Evolutionary conservation across 2,329 filamentous ascomycete genomes (phyloP), one percentile per base, ranked within the genome.

Genomic region (Talaromyces sp.): DNA sequence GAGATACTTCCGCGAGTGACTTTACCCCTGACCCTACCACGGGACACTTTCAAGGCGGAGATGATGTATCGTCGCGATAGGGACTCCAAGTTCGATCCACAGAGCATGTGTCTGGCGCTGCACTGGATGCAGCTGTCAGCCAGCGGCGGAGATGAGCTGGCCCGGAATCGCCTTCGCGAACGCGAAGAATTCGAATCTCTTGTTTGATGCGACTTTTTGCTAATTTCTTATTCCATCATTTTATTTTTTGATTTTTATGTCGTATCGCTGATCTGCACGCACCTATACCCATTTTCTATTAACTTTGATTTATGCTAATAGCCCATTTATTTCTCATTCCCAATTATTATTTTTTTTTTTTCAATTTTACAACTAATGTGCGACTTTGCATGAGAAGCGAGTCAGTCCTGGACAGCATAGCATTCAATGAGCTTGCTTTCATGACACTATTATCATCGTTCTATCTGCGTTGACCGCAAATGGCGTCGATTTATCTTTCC

Each of bases 121-220:
- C 94, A 98, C 81, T 98, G 94, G 93, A 97, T 98, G 93, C 92
- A 94, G 79, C 83, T 91, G 69, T 93, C 91, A 43, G 90, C 92
- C 71, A 85, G 86, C 63, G 93, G 93, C n/a, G 93, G 93, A 1
- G 94, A 98, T 75, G 86, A 90, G 73, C 82, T 96, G 70, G 94
- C 94, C 22, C 89, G 87, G 74, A 90, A 89, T 75, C 93, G 94
- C 78, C 80, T 97, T 76, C 85, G 89, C 68, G 91, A 96, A 79
- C 78, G 85, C 56, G 84, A 86, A 71, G 86, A 88, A 73, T 84
- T 87, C 75, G 85, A 87, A 72, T 83, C 81, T 61, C 82, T 86
- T 72, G 82, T 83, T 68, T 84, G 74, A 66, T 54, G 65, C 50
- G 19, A 47, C 33, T 66, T 68, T 57, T 67, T 67, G 67, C 65